Conservation (phyloP, 306 rosid genomes). For the Benincasa hispida region DNA sequence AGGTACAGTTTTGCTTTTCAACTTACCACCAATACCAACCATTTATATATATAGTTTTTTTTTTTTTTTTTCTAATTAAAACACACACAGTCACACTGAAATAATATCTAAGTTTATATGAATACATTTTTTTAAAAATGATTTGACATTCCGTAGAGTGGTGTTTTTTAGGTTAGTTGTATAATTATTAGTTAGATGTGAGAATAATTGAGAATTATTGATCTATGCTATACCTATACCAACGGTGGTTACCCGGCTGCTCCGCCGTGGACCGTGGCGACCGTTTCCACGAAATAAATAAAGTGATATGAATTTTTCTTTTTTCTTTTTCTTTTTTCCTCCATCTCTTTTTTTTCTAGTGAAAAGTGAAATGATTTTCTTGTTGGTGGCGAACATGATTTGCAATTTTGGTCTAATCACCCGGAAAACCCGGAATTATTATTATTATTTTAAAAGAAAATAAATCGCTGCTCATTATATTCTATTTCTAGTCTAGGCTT, state of each 20-base stretch:
- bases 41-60: too few species aligned
- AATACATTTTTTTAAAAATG: too few species aligned
- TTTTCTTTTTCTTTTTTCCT: too few species aligned
- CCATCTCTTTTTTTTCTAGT: background rate
- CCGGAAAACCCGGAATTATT: background rate
- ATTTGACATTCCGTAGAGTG: background rate
- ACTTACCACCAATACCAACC: background rate
- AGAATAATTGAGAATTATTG: background rate
- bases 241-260: background rate
- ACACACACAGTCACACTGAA: background rate
- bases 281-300: background rate
- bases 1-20: background rate
- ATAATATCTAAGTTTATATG: background rate
- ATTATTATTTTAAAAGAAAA: background rate
- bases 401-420: slow-evolving; percentile 7
- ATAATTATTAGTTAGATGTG: background rate
- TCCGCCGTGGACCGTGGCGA: background rate
- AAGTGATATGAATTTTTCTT: background rate
- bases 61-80: background rate
- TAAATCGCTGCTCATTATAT: background rate
- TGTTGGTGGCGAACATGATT: background rate
- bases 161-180: background rate
- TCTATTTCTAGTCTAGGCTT: background rate
- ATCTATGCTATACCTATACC: background rate
- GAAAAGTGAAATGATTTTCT: background rate